A percentile compares a stretch with the other conserved stretches of the same genome.
phyloP scores from a whole-genome alignment of 2,329 filamentous ascomycete genomes.

The Lecanoromycetidae sp. region DNA sequence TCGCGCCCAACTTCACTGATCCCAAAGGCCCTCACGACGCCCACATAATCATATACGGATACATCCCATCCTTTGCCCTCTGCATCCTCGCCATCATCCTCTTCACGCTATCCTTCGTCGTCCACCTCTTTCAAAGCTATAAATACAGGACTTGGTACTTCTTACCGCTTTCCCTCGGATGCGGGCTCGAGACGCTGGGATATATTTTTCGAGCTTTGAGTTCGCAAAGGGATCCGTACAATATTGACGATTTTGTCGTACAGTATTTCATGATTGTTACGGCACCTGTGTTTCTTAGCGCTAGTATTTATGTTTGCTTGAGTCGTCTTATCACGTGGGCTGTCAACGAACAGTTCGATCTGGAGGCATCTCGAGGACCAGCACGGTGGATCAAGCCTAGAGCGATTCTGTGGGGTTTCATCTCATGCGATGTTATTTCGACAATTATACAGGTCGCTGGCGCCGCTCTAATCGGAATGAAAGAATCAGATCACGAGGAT shows the following conservation, averaged over 20 bases:
- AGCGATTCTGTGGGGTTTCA: no score
- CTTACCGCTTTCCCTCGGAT: slow-evolving; percentile 32
- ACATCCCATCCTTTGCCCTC: slow-evolving; percentile 36
- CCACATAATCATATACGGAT: slow-evolving; percentile 31
- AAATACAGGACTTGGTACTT: no score
- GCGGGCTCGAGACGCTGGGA: slow-evolving; percentile 38
- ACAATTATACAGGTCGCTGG: no score
- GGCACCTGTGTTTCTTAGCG: slow-evolving; percentile 46
- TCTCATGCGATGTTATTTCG: no score
- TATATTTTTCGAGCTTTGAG: slow-evolving; percentile 35
- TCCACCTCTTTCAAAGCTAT: no score
- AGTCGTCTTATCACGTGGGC: neutral
- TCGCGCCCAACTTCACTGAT: slow-evolving; percentile 42
- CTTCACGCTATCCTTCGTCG: slow-evolving; percentile 27
- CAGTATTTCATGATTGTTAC: slow-evolving; percentile 52
- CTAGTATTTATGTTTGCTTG: slow-evolving; percentile 37
- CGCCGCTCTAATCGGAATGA: no score
- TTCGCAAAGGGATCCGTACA: neutral
- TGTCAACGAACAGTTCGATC: no score
- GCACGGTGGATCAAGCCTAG: no score
- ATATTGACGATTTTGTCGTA: slow-evolving; percentile 35
- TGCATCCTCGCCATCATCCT: slow-evolving; percentile 33
- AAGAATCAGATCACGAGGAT: no score
- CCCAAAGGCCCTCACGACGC: slow-evolving; percentile 36
- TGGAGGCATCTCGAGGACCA: no score